Conservation (phyloP, 257 asterid genomes). For the Phtheirospermum japonicum region DNA sequence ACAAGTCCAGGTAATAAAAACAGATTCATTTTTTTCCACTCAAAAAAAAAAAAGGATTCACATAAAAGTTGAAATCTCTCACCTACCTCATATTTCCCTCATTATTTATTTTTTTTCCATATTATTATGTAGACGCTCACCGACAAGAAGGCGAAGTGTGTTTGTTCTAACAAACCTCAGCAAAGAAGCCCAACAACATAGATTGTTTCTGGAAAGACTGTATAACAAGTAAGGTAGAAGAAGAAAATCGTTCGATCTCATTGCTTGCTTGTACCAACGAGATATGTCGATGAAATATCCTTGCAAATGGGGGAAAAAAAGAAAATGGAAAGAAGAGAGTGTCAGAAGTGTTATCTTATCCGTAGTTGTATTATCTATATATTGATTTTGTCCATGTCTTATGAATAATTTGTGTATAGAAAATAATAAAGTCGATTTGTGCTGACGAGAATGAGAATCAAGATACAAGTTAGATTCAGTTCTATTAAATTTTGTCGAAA, state of each 20-base stretch:
- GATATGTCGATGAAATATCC: not conserved
- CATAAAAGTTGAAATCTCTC: slow-evolving; percentile 19
- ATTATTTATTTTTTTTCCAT: slow-evolving; percentile 2
- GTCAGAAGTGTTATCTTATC: not conserved
- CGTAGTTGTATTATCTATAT: slow-evolving; percentile 19
- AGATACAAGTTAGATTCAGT: not conserved
- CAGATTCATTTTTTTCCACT: slow-evolving; percentile 20
- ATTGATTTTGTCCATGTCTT: slow-evolving; percentile 17
- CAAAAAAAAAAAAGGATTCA: slow-evolving; percentile 3
- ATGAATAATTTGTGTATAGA: slow-evolving; percentile 31
- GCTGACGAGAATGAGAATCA: no score
- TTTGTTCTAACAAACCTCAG: slow-evolving; percentile 36
- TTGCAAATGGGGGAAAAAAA: not conserved
- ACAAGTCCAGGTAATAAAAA: slow-evolving; percentile 45
- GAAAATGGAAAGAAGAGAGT: not conserved
- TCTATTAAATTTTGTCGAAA: not conserved
- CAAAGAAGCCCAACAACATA: slow-evolving; percentile 21
- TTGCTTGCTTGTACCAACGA: slow-evolving; percentile 2
- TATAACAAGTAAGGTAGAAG: not conserved
- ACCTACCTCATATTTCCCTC: slow-evolving; percentile 25
- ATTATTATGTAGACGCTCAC: slow-evolving; percentile 35
- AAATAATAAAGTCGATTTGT: not conserved
- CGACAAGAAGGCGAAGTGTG: slow-evolving; percentile 41
- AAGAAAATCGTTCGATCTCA: not conserved
- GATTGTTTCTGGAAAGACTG: not conserved